Evolutionary conservation across 2,329 filamentous ascomycete genomes (phyloP).

Genomic region (Orbilia brochopaga): DNA sequence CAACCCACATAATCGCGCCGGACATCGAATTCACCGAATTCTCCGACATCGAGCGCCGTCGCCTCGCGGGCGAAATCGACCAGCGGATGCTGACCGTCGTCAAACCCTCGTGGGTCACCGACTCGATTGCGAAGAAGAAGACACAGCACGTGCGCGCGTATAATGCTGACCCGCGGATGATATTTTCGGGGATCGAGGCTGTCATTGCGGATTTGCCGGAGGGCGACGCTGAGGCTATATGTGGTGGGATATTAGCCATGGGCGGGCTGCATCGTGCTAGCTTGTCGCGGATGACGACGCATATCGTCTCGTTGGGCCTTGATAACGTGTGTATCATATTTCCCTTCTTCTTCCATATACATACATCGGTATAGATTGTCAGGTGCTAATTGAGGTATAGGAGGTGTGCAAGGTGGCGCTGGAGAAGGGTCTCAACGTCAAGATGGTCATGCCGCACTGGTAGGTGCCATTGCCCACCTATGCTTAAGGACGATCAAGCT

Average conservation of each 20-base stretch:
- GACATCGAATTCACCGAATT: slow-evolving; percentile 94
- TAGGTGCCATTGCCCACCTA: slow-evolving; percentile 59
- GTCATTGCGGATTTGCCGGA: slow-evolving; percentile 83
- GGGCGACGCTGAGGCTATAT: slow-evolving; percentile 88
- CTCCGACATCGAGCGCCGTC: slow-evolving; percentile 70
- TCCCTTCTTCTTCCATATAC: not conserved
- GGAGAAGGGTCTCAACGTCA: slow-evolving; percentile 72
- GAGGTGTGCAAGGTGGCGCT: slow-evolving; percentile 65
- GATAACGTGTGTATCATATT: slow-evolving; percentile 60
- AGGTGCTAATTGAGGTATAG: slow-evolving; percentile 33
- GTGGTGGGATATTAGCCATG: slow-evolving; percentile 85
- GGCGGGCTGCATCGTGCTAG: slow-evolving; percentile 79
- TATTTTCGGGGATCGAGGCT: slow-evolving; percentile 83
- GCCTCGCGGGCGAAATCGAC: slow-evolving; percentile 47
- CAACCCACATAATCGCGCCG: slow-evolving; percentile 73
- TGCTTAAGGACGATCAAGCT: not conserved
- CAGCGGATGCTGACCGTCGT: slow-evolving; percentile 77
- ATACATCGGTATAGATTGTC: not conserved
- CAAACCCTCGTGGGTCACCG: slow-evolving; percentile 77
- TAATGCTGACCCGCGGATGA: slow-evolving; percentile 87
- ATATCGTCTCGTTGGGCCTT: slow-evolving; percentile 81
- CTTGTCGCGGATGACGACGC: slow-evolving; percentile 77
- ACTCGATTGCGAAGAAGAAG: slow-evolving; percentile 72
- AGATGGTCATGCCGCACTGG: slow-evolving; percentile 93
- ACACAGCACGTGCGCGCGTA: slow-evolving; percentile 79